Conservation (phyloP, 306 rosid genomes). For the Inga laurina region DNA sequence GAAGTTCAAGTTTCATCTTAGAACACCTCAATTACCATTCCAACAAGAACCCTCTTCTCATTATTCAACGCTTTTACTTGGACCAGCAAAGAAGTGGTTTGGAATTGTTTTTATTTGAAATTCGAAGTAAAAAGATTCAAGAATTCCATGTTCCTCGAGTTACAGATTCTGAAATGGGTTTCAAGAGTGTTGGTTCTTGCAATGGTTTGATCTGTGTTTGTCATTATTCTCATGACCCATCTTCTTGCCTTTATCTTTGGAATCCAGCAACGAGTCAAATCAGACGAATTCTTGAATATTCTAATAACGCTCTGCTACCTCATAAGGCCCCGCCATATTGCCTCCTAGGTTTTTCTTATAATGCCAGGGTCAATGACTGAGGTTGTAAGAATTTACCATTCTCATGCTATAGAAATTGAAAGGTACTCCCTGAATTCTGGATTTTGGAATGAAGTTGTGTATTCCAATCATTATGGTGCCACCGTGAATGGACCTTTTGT, state of each 20-base stretch:
- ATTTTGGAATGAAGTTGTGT: conserved; percentile 34
- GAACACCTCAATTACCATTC: not conserved
- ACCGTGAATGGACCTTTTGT: conserved; percentile 29
- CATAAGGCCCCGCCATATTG: conserved; percentile 40
- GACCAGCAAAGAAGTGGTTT: not conserved
- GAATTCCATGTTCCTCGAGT: conserved; percentile 29
- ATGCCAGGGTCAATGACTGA: conserved; percentile 19
- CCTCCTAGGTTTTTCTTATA: conserved; percentile 30
- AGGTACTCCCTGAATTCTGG: conserved; percentile 10
- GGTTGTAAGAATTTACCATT: conserved; percentile 33
- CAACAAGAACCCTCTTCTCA: conserved; percentile 19
- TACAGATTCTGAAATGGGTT: conserved; percentile 35
- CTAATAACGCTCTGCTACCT: conserved; percentile 8
- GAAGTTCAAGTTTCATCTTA: not conserved
- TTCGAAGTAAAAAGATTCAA: conserved; percentile 9
- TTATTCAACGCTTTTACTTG: conserved; percentile 30
- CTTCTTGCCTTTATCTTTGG: conserved; percentile 33
- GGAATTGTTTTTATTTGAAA: conserved; percentile 22
- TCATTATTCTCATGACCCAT: conserved; percentile 30
- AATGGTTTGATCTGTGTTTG: conserved; percentile 32
- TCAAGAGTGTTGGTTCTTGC: conserved; percentile 38
- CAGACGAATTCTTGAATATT: conserved; percentile 11
- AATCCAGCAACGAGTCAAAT: conserved; percentile 34
- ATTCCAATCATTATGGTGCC: not conserved
- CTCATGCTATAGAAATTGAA: conserved; percentile 14